Percentiles rank a stretch among this genome's conserved stretches.
These are phyloP conservation scores for Lobosporangium transversale DNA, from an alignment of 192 early-diverging fungal species.

Conservation along the genomic window DNA sequence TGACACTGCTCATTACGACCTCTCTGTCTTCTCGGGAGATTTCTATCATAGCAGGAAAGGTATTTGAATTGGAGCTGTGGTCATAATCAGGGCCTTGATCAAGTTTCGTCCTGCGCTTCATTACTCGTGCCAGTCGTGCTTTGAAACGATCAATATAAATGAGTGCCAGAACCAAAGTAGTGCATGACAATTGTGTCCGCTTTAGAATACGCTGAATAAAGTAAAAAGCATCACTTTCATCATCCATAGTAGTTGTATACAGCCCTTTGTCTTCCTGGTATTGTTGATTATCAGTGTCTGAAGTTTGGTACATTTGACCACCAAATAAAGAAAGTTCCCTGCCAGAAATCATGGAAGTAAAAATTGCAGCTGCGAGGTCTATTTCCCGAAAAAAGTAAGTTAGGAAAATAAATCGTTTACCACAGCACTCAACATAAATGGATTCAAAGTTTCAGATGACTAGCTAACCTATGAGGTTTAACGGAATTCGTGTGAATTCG, in stretches of 20 bases:
- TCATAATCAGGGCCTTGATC: conserved; percentile 46
- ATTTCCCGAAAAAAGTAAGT: neutral
- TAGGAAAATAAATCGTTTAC: too few species aligned
- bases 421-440: too few species aligned
- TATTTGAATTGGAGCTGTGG: neutral
- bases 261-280: neutral
- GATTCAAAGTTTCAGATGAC: neutral
- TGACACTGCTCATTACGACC: neutral
- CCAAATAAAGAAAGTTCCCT: conserved; percentile 45
- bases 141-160: conserved; percentile 62
- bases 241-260: neutral
- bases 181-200: conserved; percentile 60
- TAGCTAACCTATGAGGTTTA: conserved; percentile 60
- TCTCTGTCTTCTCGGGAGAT: neutral
- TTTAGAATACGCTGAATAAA: conserved; percentile 60
- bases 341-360: conserved; percentile 57
- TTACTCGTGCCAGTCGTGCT: conserved; percentile 12
- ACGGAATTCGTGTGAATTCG: conserved; percentile 55
- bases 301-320: neutral
- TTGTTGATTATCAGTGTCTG: neutral
- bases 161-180: conserved; percentile 57
- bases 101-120: conserved; percentile 20
- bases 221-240: conserved; percentile 49
- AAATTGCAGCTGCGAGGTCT: conserved; percentile 60
- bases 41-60: neutral